Percentiles rank a stretch among this genome's conserved stretches.
Conservation (phyloP, 2,329 filamentous ascomycete genomes). For the Simplicillium aogashimaense region DNA sequence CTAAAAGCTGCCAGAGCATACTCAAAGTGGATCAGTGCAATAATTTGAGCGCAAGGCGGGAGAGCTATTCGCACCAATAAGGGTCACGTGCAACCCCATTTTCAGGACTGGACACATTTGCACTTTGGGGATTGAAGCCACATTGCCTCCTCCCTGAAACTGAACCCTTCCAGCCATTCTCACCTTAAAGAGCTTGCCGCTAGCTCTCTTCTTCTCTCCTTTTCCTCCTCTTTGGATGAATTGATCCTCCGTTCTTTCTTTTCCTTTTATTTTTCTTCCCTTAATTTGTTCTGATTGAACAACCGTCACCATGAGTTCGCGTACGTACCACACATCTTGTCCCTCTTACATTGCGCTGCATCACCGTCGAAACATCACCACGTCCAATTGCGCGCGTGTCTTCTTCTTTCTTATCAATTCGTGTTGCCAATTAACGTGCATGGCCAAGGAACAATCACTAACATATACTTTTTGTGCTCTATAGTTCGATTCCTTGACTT, state of each 20-base stretch:
- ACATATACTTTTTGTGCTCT: slow-evolving; percentile 10
- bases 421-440: slow-evolving; percentile 7
- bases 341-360: background rate
- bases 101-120: slow-evolving; percentile 33
- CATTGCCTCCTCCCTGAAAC: slow-evolving; percentile 25
- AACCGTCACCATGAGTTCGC: slow-evolving; percentile 35
- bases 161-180: slow-evolving; percentile 17
- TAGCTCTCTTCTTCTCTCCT: slow-evolving; percentile 24
- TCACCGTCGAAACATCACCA: background rate
- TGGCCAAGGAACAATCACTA: slow-evolving; percentile 19
- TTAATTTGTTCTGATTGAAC: slow-evolving; percentile 5
- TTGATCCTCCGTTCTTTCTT: slow-evolving; percentile 25
- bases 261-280: slow-evolving; percentile 12
- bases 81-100: slow-evolving; percentile 24
- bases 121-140: slow-evolving; percentile 33
- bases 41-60: too few species aligned
- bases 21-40: too few species aligned
- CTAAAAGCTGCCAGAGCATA: too few species aligned
- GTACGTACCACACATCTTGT: slow-evolving; percentile 27
- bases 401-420: slow-evolving; percentile 1
- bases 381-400: background rate
- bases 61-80: too few species aligned
- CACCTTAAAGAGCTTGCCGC: slow-evolving; percentile 23
- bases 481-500: slow-evolving; percentile 98
- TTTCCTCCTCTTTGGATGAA: slow-evolving; percentile 28